Evolutionary conservation across 163 green algal species (phyloP).

Genomic region (Scenedesmus sp.): DNA sequence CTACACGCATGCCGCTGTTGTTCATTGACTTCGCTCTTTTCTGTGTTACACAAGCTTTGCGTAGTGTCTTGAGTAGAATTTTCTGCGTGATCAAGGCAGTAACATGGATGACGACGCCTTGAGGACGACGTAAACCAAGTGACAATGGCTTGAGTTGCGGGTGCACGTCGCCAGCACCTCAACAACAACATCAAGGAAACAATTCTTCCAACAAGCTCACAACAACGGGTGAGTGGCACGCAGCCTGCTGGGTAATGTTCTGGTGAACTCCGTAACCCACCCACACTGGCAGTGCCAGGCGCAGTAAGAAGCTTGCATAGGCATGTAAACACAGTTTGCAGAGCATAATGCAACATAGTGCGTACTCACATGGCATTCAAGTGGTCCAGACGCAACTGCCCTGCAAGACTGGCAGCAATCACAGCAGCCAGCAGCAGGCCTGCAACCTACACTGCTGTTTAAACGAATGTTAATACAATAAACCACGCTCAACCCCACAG

Average conservation of each 20-base stretch:
- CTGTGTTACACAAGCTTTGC: neutral
- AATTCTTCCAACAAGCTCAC: too few relatives aligned
- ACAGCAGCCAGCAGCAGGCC: neutral
- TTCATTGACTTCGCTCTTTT: neutral
- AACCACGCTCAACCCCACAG: slow-evolving; percentile 51
- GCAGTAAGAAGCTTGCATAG: too few relatives aligned
- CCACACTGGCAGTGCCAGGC: too few relatives aligned
- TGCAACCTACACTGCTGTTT: neutral
- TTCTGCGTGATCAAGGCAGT: neutral
- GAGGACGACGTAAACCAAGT: neutral
- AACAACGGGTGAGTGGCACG: too few relatives aligned
- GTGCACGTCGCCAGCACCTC: too few relatives aligned
- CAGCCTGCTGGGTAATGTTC: too few relatives aligned
- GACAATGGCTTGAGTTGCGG: neutral
- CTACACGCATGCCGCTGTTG: neutral
- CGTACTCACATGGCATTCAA: too few relatives aligned
- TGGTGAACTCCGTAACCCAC: too few relatives aligned
- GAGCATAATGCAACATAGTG: too few relatives aligned
- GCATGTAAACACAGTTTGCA: too few relatives aligned
- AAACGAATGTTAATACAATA: neutral
- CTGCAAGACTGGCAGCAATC: neutral
- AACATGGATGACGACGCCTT: neutral
- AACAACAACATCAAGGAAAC: too few relatives aligned
- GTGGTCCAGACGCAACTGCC: too few relatives aligned
- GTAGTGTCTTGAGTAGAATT: neutral